A percentile compares a stretch with the other conserved stretches of the same genome.
phyloP scores from a whole-genome alignment of 805 yeast species.

The Saccharomycopsis sp. region DNA sequence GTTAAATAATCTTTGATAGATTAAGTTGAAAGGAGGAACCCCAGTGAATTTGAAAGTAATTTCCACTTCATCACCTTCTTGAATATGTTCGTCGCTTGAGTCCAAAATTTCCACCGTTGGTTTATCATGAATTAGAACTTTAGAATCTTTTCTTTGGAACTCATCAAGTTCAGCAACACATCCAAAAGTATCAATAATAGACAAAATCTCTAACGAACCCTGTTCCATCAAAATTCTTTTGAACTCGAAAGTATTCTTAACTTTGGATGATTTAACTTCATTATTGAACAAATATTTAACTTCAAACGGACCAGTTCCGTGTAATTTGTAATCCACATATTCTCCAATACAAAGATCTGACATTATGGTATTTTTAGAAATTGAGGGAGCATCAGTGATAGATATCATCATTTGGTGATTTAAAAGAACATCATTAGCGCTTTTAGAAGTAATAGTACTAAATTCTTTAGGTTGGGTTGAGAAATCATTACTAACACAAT shows the following conservation, averaged over 20 bases:
- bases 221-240: constrained; percentile 71
- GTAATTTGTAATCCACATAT: constrained; percentile 61
- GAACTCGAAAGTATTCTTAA: constrained; percentile 32
- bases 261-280: constrained; percentile 44
- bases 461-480: constrained; percentile 23
- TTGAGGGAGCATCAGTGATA: constrained; percentile 70
- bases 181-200: constrained; percentile 55
- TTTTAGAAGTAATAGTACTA: constrained; percentile 5
- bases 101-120: constrained; percentile 75
- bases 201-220: constrained; percentile 59
- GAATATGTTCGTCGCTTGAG: constrained; percentile 65
- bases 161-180: constrained; percentile 22
- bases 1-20: constrained; percentile 33
- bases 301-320: constrained; percentile 73
- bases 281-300: constrained; percentile 68
- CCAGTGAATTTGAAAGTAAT: constrained; percentile 76
- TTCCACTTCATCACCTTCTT: constrained; percentile 92
- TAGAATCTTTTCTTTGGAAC: constrained; percentile 22
- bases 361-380: constrained; percentile 33
- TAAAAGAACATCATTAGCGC: constrained; percentile 1
- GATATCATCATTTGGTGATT: constrained; percentile 39
- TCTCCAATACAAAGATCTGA: constrained; percentile 86
- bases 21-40: constrained; percentile 66
- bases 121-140: constrained; percentile 39
- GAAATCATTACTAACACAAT: constrained; percentile 46